Evolutionary conservation across 768 basidiomycete genomes (phyloP), one percentile per base, ranked within the genome.

Genomic region (Mycena vulgaris): DNA sequence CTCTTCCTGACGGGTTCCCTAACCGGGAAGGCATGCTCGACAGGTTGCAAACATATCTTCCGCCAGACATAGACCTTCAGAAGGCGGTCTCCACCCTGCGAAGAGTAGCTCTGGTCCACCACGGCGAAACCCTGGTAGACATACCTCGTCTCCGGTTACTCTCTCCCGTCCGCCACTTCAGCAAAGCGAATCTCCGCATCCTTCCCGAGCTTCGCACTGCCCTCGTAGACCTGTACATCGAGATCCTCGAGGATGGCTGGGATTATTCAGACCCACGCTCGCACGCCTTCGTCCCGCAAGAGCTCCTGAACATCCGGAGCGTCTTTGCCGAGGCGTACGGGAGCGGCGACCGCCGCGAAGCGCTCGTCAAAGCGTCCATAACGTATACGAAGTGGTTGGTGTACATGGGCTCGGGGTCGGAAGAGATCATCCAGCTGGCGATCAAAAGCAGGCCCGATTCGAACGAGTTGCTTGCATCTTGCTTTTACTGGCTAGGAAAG

Each of bases 1-100:
- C 75, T 33, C 72, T 76, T 27, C 75, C 75, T n/a, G 74, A 75
- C 48, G 75, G 72, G 14, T 69, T 73, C 58, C 71, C 71, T 1
- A 62, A 73, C 45, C 67, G 64, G 11, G 59, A 56, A 35, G 71
- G 71, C 2, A 66, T 69, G 71, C 63, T 69, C 21, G 68, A 73
- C n/a, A 33, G 63, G 45, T 60, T 73, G 23, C 71, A 73, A 31
- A 35, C 30, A 25, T 69, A 51, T 37, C 68, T 73, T 19, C 71
- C 71, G 5, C 53, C 59, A 4, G 25, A 66, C 0, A 55, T 73
- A 11, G 66, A 73, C 33, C 52, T 69, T 6, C 67, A 59, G 27
- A 73, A 62, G 30, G 71, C 71, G 21, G 53, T 73, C 21, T 73
- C 71, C 49, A 73, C 71, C 13, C 53, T 73, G 7, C 39, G 56